Evolutionary conservation across 306 rosid genomes (phyloP).

Genomic region (Prunus davidiana): DNA sequence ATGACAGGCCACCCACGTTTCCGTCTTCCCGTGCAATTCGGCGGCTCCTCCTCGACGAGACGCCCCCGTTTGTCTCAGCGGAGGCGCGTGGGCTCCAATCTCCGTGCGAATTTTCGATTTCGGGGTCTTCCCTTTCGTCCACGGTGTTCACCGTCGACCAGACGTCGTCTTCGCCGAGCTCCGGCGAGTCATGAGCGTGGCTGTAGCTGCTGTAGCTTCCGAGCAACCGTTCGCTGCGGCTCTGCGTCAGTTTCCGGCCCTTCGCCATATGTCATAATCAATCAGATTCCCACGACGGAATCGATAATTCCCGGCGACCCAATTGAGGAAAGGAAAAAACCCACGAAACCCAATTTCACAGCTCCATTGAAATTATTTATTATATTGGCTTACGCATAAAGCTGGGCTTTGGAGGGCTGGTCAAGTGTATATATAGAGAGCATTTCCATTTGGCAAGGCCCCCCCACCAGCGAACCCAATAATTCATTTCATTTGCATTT

Average conservation of each 20-base stretch:
- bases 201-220: constrained; percentile 46
- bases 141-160: constrained; percentile 57
- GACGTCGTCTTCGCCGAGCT: constrained; percentile 80
- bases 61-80: constrained; percentile 24
- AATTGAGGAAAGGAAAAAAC: background rate
- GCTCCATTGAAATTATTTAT: constrained; percentile 26
- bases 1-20: constrained; percentile 58
- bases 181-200: constrained; percentile 48
- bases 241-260: constrained; percentile 70
- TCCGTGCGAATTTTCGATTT: background rate
- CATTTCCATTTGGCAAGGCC: constrained; percentile 3
- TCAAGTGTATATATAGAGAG: constrained; percentile 50
- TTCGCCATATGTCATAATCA: constrained; percentile 63
- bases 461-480: background rate
- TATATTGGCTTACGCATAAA: constrained; percentile 23
- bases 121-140: constrained; percentile 21
- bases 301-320: constrained; percentile 15
- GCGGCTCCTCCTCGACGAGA: constrained; percentile 19
- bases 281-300: constrained; percentile 27
- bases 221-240: constrained; percentile 71
- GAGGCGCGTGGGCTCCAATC: constrained; percentile 33
- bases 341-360: constrained; percentile 1
- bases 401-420: constrained; percentile 15
- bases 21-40: constrained; percentile 35
- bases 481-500: constrained; percentile 78